Conservation (phyloP, 2,329 filamentous ascomycete species). For the Dothiorella sarmentorum region DNA sequence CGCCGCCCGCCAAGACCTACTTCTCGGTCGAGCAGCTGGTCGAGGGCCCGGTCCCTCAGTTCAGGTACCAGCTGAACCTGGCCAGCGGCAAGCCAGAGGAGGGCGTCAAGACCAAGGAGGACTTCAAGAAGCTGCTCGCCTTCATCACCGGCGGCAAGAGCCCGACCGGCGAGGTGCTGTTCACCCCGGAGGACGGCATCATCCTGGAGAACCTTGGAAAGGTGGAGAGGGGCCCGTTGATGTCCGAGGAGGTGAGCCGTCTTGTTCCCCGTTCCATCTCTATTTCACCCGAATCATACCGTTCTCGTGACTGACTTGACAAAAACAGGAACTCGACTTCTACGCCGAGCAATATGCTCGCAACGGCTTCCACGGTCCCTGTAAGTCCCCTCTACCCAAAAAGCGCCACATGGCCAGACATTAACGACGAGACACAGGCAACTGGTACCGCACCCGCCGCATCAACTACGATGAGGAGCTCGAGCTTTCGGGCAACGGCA, state of each 20-base stretch:
- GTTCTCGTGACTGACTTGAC: not conserved
- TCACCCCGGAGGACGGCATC: conserved; percentile 61
- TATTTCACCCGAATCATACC: no score
- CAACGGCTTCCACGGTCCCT: conserved; percentile 70
- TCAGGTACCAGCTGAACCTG: conserved; percentile 82
- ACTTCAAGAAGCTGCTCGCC: conserved; percentile 67
- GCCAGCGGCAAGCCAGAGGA: conserved; percentile 47
- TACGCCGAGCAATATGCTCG: conserved; percentile 71
- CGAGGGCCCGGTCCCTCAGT: conserved; percentile 59
- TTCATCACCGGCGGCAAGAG: conserved; percentile 66
- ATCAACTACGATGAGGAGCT: conserved; percentile 76
- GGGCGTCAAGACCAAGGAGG: conserved; percentile 51
- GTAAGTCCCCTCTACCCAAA: no score
- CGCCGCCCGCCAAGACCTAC: conserved; percentile 52
- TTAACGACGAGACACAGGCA: conserved; percentile 49
- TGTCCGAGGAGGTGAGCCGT: conserved; percentile 56
- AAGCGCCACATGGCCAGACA: no score
- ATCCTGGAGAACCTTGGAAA: conserved; percentile 60
- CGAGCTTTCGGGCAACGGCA: conserved; percentile 35
- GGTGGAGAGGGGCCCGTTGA: conserved; percentile 55
- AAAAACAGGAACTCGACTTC: conserved; percentile 62
- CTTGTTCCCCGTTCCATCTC: not conserved
- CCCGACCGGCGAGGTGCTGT: conserved; percentile 53
- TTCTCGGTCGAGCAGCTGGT: conserved; percentile 60
- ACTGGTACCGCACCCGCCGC: conserved; percentile 78